A percentile compares a stretch with the other conserved stretches of the same genome.
Conservation (phyloP, 2,329 filamentous ascomycete species). For the Neobulgaria alba region DNA sequence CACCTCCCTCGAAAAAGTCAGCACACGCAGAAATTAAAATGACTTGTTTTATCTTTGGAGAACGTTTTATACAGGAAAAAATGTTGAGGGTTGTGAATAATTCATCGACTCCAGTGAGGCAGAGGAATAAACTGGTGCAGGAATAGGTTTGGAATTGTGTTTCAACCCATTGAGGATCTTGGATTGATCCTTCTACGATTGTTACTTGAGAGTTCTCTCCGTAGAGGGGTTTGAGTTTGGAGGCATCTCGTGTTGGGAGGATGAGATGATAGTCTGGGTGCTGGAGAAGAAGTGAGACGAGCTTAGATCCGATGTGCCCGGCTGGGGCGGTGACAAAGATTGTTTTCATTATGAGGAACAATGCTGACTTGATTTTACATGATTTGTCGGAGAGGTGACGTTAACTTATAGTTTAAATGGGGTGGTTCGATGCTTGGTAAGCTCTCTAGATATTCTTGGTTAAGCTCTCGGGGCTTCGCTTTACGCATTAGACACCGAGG, state of each 20-base stretch:
- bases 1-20: not conserved
- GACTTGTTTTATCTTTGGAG: not conserved
- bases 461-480: no score
- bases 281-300: constrained; percentile 1
- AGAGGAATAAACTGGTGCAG: constrained; percentile 2
- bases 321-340: not conserved
- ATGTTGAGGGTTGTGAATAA: constrained; percentile 3
- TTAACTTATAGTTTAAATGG: no score
- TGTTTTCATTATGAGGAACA: not conserved
- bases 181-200: not conserved
- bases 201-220: not conserved
- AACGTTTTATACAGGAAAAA: not conserved
- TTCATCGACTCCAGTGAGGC: constrained; percentile 2
- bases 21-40: not conserved
- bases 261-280: not conserved
- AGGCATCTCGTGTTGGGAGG: not conserved
- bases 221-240: not conserved
- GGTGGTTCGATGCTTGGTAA: no score
- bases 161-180: constrained; percentile 4
- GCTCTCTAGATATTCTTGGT: no score
- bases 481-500: no score
- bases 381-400: not conserved
- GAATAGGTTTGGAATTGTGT: not conserved
- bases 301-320: constrained; percentile 1
- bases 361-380: not conserved